phyloP scores from a whole-genome alignment of 305 asterid species.

The Fraxinus nigra region DNA sequence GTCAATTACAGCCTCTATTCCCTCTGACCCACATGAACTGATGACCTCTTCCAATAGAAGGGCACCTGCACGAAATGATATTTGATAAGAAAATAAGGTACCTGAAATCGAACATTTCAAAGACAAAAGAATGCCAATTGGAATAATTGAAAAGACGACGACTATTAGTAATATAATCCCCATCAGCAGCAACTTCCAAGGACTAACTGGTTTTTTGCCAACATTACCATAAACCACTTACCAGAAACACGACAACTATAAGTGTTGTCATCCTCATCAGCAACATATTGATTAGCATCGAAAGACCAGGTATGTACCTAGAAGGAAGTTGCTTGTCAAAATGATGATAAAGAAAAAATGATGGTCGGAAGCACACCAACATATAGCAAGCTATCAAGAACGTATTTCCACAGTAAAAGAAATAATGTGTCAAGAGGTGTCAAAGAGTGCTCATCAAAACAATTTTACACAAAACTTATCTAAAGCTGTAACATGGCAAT shows the following conservation, averaged over 20 bases:
- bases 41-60: conserved; percentile 80
- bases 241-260: conserved; percentile 96
- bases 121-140: not conserved
- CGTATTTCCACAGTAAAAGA: not conserved
- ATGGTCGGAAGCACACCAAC: not conserved
- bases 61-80: conserved; percentile 51
- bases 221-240: conserved; percentile 36
- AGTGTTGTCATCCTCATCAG: conserved; percentile 94
- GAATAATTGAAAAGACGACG: not conserved
- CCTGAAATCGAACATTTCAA: conserved; percentile 1
- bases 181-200: not conserved
- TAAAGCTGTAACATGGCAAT: not conserved
- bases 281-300: conserved; percentile 92
- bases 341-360: conserved; percentile 11
- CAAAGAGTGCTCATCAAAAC: conserved; percentile 11
- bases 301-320: conserved; percentile 79
- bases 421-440: not conserved
- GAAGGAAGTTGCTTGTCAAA: conserved; percentile 25
- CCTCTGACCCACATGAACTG: conserved; percentile 61
- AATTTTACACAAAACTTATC: conserved; percentile 5
- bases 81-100: conserved; percentile 4
- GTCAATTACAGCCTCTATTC: conserved; percentile 74
- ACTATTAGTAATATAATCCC: not conserved
- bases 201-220: conserved; percentile 6
- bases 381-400: conserved; percentile 9